Evolutionary conservation across 225 moss, liverwort and hornwort species (phyloP), one percentile per base, ranked within the genome.

Genomic region (Marchantia paleacea): DNA sequence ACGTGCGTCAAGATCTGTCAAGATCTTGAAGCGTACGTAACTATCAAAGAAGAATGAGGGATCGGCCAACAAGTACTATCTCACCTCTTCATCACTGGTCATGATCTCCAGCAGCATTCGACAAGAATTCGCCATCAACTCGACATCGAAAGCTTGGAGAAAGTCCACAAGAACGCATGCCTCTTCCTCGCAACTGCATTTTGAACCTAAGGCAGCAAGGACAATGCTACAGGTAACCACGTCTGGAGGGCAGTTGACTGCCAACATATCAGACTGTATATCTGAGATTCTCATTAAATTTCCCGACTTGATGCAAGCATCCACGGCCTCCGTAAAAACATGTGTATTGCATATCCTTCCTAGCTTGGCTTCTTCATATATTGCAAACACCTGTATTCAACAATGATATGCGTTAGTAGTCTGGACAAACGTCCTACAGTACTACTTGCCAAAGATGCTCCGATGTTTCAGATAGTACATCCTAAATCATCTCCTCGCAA

Each of bases 221-320:
- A 95, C 75, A 62, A 99, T 91, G 78, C 93, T 93, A 75, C 97
- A 99, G 48, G 90, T 99, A 78, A 99, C 91, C 78, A 88, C 87
- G 80, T 89, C 95, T 84, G 95, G 97, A 53, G 50, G 63, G 83
- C 87, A 90, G 73, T 87, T 89, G 82, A 86, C 88, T 74, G 86
- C 87, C 81, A 85, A 83, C 97, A 99, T 99, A 65, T 95, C 95
- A 77, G 81, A 80, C 80, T 92, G 86, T 61, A 99, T 87, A 73
- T 80, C 87, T 19, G 83, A 81, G 81, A 93, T 88, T 72, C 84
- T 91, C 47, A 78, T 63, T 51, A 99, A 80, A 78, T 88, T 87
- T 80, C 89, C 90, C 77, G 89, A 91, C 75, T 95, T 99, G 16
- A 93, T 81, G 66, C 89, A 95, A 29, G 89, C 86, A 75, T 99